A percentile compares a stretch with the other conserved stretches of the same genome.
Evolutionary conservation across 805 yeast species (phyloP).

Genomic region (Kuraishia ogatae): DNA sequence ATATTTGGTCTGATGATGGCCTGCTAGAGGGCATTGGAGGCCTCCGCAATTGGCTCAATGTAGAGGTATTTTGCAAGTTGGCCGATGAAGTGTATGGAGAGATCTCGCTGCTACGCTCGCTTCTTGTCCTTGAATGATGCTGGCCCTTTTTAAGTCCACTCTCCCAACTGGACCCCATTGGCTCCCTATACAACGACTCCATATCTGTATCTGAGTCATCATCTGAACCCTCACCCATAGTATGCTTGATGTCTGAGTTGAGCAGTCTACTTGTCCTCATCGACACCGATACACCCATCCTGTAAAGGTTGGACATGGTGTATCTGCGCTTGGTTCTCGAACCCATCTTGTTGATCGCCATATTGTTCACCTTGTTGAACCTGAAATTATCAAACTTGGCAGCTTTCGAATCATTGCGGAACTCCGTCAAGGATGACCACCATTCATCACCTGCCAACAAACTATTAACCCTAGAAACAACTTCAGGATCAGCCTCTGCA

Average conservation of each 20-base stretch:
- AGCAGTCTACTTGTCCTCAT: slow-evolving; percentile 57
- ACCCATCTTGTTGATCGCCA: slow-evolving; percentile 19
- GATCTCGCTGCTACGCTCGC: not conserved
- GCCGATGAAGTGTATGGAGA: not conserved
- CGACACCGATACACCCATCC: slow-evolving; percentile 68
- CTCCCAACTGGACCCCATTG: slow-evolving; percentile 7
- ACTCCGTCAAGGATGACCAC: slow-evolving; percentile 69
- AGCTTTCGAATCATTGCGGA: slow-evolving; percentile 35
- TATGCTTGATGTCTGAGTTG: slow-evolving; percentile 20
- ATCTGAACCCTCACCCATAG: slow-evolving; percentile 17
- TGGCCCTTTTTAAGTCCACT: not conserved
- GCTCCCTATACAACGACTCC: slow-evolving; percentile 10
- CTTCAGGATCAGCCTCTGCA: slow-evolving; percentile 24
- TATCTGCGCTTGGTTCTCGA: slow-evolving; percentile 29
- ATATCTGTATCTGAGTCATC: slow-evolving; percentile 17
- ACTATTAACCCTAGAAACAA: slow-evolving; percentile 37
- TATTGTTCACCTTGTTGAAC: slow-evolving; percentile 12
- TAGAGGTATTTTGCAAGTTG: slow-evolving; percentile 2
- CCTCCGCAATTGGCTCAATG: slow-evolving; percentile 11
- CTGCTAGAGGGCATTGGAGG: slow-evolving; percentile 11
- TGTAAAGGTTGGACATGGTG: slow-evolving; percentile 59
- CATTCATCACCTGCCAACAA: slow-evolving; percentile 61
- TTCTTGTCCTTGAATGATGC: not conserved
- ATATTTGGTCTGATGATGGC: not conserved
- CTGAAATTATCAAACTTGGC: slow-evolving; percentile 6